Conservation (phyloP, 129 eudicot species). For the Daucus carota region DH1_v3.0 NC_030381.2:19641501-19642000, state of each 20-base stretch:
- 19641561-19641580: background rate
- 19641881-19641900: constrained; percentile 50
- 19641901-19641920: background rate
- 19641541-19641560: too few relatives aligned
- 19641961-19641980: background rate
- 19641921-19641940: background rate
- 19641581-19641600: background rate
- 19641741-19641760: background rate
- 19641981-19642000: constrained; percentile 1
- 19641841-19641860: constrained; percentile 26
- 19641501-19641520: too few relatives aligned
- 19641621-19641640: background rate
- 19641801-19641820: constrained; percentile 41
- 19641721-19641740: constrained; percentile 1
- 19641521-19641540: too few relatives aligned
- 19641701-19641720: background rate
- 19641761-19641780: constrained; percentile 53
- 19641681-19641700: constrained; percentile 2
- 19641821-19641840: constrained; percentile 38
- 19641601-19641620: background rate
- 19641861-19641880: constrained; percentile 63
- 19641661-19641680: background rate
- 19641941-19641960: background rate
- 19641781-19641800: constrained; percentile 54
- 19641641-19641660: background rate